These are phyloP conservation scores for Cymbopogon citratus DNA, from an alignment of 176 grass and related monocot genomes.

Conservation along the genomic window DNA sequence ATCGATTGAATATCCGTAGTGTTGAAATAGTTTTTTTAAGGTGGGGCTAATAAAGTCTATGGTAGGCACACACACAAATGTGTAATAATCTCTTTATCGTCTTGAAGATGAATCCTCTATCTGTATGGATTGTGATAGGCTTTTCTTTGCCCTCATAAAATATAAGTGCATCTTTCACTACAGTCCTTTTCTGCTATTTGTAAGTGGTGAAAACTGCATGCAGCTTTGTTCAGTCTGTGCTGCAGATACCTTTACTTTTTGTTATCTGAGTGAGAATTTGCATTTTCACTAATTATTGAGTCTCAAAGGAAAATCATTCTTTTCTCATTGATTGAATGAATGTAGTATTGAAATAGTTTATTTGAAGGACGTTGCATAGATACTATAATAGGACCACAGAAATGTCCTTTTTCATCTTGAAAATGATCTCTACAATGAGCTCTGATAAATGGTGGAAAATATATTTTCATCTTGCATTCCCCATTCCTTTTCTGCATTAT, in stretches of 20 bases:
- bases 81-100: not conserved
- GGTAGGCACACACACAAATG: not conserved
- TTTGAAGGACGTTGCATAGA: not conserved
- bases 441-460: not conserved
- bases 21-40: not conserved
- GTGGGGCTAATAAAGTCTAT: not conserved
- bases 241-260: not conserved
- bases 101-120: not conserved
- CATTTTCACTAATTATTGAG: not conserved
- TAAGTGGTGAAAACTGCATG: not conserved
- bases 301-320: not conserved
- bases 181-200: not conserved
- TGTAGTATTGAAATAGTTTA: not conserved
- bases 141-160: not conserved
- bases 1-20: not conserved
- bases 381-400: not conserved
- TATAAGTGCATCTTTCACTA: not conserved
- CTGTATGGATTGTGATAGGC: not conserved
- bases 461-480: conserved; percentile 10
- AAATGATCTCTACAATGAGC: not conserved
- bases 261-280: not conserved
- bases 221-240: not conserved
- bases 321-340: not conserved
- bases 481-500: conserved; percentile 8
- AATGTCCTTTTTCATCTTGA: not conserved